These are phyloP conservation scores for Exophiala spinifera DNA, from an alignment of 2,329 filamentous ascomycete genomes.

Conservation along the genomic window DNA sequence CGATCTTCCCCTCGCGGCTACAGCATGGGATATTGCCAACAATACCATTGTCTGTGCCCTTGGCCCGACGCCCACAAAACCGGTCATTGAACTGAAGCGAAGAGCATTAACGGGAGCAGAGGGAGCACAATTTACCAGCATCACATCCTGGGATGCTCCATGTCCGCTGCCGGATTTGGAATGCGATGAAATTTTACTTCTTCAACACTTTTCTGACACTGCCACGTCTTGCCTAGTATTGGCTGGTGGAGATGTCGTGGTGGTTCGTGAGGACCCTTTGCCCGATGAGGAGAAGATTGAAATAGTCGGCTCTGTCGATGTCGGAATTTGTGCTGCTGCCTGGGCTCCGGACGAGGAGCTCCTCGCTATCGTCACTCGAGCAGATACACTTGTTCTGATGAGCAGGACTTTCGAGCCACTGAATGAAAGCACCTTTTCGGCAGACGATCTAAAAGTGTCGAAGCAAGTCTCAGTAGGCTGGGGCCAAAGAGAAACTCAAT, in stretches of 20 bases:
- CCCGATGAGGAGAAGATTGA: constrained; percentile 77
- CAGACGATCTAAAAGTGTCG: constrained; percentile 78
- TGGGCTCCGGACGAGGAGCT: constrained; percentile 97
- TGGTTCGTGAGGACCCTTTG: constrained; percentile 70
- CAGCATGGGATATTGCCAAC: constrained; percentile 75
- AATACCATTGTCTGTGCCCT: constrained; percentile 72
- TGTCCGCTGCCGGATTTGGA: constrained; percentile 72
- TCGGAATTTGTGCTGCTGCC: constrained; percentile 79
- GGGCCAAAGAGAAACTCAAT: constrained; percentile 98
- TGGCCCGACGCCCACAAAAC: constrained; percentile 69
- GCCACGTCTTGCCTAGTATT: constrained; percentile 76
- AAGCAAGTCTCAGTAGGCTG: constrained; percentile 95
- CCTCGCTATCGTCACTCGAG: constrained; percentile 75
- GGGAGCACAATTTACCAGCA: constrained; percentile 41
- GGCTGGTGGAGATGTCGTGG: constrained; percentile 84
- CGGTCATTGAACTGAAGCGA: constrained; percentile 70
- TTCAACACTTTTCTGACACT: constrained; percentile 84
- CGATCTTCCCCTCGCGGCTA: constrained; percentile 65
- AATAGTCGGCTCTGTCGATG: constrained; percentile 91
- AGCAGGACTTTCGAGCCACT: constrained; percentile 84
- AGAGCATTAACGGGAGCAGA: constrained; percentile 28
- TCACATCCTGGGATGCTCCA: constrained; percentile 87
- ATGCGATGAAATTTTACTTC: constrained; percentile 70
- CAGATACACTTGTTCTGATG: constrained; percentile 83
- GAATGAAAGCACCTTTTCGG: constrained; percentile 67